Conservation (phyloP, 257 asterid genomes). For the Thymus quinquecostatus region DNA sequence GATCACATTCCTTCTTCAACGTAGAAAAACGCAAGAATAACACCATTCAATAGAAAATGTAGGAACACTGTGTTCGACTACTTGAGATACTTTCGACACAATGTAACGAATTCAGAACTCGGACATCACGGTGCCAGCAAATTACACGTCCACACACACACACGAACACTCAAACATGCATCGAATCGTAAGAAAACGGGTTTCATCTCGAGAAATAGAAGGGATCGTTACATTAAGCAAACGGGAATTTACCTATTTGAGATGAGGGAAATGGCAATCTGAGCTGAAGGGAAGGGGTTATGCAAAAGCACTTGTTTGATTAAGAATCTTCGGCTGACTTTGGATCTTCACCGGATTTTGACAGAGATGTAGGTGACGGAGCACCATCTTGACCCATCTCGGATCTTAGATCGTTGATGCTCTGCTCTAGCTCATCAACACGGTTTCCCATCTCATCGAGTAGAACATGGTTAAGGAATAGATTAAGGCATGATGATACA, state of each 20-base stretch:
- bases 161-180: slow-evolving; percentile 15
- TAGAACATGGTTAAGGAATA: slow-evolving; percentile 63
- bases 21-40: no score
- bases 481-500: neutral
- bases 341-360: slow-evolving; percentile 58
- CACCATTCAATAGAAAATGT: no score
- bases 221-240: no score
- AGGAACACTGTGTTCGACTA: neutral
- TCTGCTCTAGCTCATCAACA: slow-evolving; percentile 86
- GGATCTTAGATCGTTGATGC: slow-evolving; percentile 85
- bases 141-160: slow-evolving; percentile 18
- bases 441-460: slow-evolving; percentile 97
- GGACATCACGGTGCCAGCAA: neutral
- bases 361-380: slow-evolving; percentile 70
- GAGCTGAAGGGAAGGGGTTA: neutral
- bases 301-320: slow-evolving; percentile 12
- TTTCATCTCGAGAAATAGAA: slow-evolving; percentile 1
- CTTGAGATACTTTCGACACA: neutral
- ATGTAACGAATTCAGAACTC: neutral
- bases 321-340: slow-evolving; percentile 64
- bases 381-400: slow-evolving; percentile 91
- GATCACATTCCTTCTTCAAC: no score
- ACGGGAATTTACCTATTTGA: neutral
- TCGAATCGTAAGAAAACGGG: neutral
- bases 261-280: slow-evolving; percentile 13